Evolutionary conservation across 108 stramenopile species (phyloP).

Genomic region (Skeletonema tropicum): DNA sequence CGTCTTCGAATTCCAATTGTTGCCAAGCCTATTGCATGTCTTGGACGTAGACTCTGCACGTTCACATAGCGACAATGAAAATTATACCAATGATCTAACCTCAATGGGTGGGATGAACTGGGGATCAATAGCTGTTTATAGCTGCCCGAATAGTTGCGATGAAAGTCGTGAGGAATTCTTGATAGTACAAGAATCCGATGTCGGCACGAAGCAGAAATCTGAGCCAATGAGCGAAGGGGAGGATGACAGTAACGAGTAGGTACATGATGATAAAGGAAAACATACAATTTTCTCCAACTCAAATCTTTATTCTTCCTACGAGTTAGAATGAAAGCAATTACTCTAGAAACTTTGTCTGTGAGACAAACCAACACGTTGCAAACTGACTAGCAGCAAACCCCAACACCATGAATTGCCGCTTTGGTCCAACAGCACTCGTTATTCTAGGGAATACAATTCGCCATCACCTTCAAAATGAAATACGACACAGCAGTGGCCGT

Average conservation of each 20-base stretch:
- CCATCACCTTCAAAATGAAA: constrained; percentile 92
- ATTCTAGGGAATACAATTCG: constrained; percentile 75
- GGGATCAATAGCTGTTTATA: constrained; percentile 81
- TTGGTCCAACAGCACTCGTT: constrained; percentile 74
- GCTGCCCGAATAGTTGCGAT: constrained; percentile 64
- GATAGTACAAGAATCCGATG: constrained; percentile 64
- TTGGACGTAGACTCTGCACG: constrained; percentile 65
- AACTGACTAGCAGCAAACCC: constrained; percentile 86
- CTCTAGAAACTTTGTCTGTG: constrained; percentile 84
- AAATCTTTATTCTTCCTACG: neutral
- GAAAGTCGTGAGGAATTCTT: constrained; percentile 54
- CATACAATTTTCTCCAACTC: neutral
- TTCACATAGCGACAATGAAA: neutral
- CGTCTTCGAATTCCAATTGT: constrained; percentile 73
- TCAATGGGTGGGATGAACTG: constrained; percentile 79
- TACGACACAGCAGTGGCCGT: constrained; percentile 81
- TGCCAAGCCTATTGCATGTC: constrained; percentile 77
- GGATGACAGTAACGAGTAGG: constrained; percentile 1
- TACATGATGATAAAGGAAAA: neutral
- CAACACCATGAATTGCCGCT: constrained; percentile 87
- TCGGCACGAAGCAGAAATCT: constrained; percentile 3
- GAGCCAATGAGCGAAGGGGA: constrained; percentile 8
- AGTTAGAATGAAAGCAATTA: constrained; percentile 16
- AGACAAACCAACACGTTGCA: constrained; percentile 90
- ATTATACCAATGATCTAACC: constrained; percentile 27